phyloP scores from a whole-genome alignment of 1,139 yeast species.

The Meyerozyma guilliermondii region DNA sequence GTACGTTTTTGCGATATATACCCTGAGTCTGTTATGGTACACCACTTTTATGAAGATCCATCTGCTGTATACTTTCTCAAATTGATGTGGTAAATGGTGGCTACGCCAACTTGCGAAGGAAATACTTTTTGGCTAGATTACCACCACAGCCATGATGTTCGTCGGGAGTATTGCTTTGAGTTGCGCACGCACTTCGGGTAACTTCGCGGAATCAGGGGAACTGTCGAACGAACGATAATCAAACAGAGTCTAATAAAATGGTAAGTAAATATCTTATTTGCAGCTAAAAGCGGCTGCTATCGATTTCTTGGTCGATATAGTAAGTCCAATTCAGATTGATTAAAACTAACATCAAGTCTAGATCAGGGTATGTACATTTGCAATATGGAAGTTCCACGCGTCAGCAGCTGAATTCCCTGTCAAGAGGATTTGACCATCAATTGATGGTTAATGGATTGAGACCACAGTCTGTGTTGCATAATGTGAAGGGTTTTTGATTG shows the following conservation, averaged over 20 bases:
- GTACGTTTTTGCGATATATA: neutral
- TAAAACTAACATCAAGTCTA: conserved; percentile 36
- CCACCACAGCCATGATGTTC: neutral
- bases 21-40: neutral
- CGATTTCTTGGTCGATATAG: neutral
- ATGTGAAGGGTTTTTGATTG: too few species aligned
- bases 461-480: too few species aligned
- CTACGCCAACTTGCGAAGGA: too few species aligned
- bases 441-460: too few species aligned
- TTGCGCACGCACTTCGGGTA: conserved; percentile 1
- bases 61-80: neutral
- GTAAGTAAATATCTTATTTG: conserved; percentile 1
- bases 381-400: neutral
- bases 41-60: neutral
- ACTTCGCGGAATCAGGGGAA: conserved; percentile 1
- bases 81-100: neutral
- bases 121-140: neutral
- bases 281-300: too few species aligned
- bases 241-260: conserved; percentile 3
- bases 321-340: neutral
- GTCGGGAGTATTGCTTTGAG: neutral
- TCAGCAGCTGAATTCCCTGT: neutral
- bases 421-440: neutral
- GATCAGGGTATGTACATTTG: conserved; percentile 59
- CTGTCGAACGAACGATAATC: neutral